phyloP scores from a whole-genome alignment of 2,329 filamentous ascomycete genomes.

The Erysiphe pulchra region DNA sequence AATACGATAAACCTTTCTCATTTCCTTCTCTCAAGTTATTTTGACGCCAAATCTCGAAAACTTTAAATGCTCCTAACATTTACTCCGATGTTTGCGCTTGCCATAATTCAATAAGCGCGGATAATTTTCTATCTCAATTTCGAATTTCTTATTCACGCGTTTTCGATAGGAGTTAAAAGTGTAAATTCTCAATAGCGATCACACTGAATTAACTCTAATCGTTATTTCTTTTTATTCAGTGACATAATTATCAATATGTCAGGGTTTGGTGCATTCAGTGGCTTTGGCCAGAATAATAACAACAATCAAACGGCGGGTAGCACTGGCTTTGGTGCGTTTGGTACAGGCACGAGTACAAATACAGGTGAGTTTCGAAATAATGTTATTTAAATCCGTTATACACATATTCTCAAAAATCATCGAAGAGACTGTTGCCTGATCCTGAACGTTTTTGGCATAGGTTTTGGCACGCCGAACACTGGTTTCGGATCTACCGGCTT shows the following conservation, averaged over 20 bases:
- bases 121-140: not conserved
- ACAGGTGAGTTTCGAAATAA: slow-evolving; percentile 13
- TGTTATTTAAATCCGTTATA: not conserved
- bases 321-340: slow-evolving; percentile 19
- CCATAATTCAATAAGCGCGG: not conserved
- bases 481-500: slow-evolving; percentile 18
- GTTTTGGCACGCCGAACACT: slow-evolving; percentile 18
- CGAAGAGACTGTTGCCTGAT: slow-evolving; percentile 6
- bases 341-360: slow-evolving; percentile 15
- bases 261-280: slow-evolving; percentile 21
- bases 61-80: no score
- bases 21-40: no score
- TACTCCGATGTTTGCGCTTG: not conserved
- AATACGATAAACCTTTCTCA: no score
- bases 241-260: slow-evolving; percentile 8
- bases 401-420: slow-evolving; percentile 1
- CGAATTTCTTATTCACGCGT: no score
- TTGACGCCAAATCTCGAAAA: no score
- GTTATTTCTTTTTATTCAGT: no score
- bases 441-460: slow-evolving; percentile 13
- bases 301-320: slow-evolving; percentile 16
- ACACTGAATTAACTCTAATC: no score
- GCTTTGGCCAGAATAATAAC: slow-evolving; percentile 34
- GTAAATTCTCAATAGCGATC: no score
- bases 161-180: no score